Conservation (phyloP, 2,329 filamentous ascomycete genomes). For the Didymella keratinophila region DNA sequence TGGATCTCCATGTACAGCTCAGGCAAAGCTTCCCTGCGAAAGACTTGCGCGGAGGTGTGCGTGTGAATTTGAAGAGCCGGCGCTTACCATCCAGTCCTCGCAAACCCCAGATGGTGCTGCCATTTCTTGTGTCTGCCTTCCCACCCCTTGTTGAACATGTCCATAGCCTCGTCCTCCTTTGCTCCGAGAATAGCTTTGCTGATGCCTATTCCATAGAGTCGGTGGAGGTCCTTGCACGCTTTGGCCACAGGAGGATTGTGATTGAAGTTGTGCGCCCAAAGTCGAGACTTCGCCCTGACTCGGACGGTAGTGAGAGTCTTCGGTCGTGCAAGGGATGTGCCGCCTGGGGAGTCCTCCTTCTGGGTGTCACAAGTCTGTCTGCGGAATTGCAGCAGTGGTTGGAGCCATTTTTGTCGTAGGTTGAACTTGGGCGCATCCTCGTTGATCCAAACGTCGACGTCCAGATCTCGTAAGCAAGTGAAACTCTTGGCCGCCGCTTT, state of each 20-base stretch:
- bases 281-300: conserved; percentile 17
- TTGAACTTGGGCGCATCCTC: conserved; percentile 30
- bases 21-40: not conserved
- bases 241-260: conserved; percentile 19
- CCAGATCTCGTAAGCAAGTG: conserved; percentile 29
- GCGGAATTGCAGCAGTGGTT: conserved; percentile 42
- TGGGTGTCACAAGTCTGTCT: conserved; percentile 11
- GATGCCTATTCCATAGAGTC: conserved; percentile 40
- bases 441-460: conserved; percentile 33
- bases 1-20: not conserved
- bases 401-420: conserved; percentile 35
- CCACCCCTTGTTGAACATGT: conserved; percentile 36
- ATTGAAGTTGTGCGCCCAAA: conserved; percentile 11
- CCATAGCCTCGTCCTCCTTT: conserved; percentile 40
- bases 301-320: conserved; percentile 19
- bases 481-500: conserved; percentile 31
- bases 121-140: conserved; percentile 24
- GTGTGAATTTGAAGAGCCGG: not conserved
- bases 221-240: conserved; percentile 36
- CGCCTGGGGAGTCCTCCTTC: not conserved
- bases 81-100: conserved; percentile 19
- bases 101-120: conserved; percentile 23
- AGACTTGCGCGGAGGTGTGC: not conserved
- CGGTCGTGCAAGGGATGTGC: not conserved
- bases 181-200: conserved; percentile 34